Evolutionary conservation across 2,329 filamentous ascomycete genomes (phyloP).

Genomic region (Penicillium sp.): DNA sequence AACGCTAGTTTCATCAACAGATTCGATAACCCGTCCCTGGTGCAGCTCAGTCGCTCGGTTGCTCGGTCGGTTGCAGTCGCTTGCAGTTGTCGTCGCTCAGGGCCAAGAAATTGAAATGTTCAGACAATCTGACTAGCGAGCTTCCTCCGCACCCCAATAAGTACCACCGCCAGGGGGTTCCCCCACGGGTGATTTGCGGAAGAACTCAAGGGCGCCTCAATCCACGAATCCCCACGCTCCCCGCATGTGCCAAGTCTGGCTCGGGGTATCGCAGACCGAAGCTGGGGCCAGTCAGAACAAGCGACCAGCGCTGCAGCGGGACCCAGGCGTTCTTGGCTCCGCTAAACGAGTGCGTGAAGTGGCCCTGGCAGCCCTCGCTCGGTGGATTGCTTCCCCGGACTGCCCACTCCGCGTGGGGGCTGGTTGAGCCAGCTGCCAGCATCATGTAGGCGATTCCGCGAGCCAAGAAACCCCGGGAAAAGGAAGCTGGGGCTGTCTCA

Average conservation of each 20-base stretch:
- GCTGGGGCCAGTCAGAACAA: background rate
- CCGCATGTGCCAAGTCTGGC: conserved; percentile 18
- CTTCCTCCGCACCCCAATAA: background rate
- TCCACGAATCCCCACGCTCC: conserved; percentile 9
- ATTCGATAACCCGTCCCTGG: background rate
- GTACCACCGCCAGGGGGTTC: conserved; percentile 2
- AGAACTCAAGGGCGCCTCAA: conserved; percentile 10
- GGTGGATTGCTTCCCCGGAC: conserved; percentile 24
- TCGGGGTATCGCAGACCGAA: conserved; percentile 25
- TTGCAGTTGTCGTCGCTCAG: background rate
- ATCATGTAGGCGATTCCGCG: background rate
- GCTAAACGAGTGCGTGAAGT: background rate
- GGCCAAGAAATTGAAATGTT: background rate
- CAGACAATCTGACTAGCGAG: background rate
- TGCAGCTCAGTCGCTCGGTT: background rate
- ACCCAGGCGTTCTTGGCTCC: background rate
- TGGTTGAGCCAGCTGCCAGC: background rate
- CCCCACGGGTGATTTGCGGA: conserved; percentile 20
- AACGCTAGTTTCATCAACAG: background rate
- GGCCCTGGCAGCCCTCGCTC: background rate
- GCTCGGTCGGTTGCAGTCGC: background rate
- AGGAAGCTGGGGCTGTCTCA: background rate
- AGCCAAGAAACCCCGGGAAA: conserved; percentile 11
- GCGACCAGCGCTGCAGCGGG: background rate
- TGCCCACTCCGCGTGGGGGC: conserved; percentile 2